Conservation (phyloP, 768 basidiomycete species). For the Sporobolomyces roseus region DNA sequence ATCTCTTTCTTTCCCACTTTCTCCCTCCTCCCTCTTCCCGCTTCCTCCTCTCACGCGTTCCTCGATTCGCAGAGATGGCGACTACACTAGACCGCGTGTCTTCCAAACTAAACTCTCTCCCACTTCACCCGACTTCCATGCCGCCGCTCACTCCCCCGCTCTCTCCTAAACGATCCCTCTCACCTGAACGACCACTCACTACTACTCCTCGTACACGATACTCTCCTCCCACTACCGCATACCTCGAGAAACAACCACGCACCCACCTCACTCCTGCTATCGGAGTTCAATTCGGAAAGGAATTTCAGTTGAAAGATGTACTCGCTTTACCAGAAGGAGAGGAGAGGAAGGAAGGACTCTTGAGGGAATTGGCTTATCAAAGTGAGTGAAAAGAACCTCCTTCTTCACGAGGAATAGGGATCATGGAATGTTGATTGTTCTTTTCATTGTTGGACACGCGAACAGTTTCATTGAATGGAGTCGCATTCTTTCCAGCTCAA, state of each 20-base stretch:
- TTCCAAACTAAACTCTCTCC: neutral
- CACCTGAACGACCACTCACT: neutral
- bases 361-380: constrained; percentile 35
- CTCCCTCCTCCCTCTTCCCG: neutral
- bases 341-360: constrained; percentile 10
- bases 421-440: neutral
- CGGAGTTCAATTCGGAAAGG: constrained; percentile 17
- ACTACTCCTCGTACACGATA: constrained; percentile 1
- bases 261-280: constrained; percentile 17
- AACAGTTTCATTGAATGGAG: constrained; percentile 48
- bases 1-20: neutral
- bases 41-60: neutral
- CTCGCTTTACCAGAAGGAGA: constrained; percentile 23
- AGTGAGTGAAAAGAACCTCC: constrained; percentile 5
- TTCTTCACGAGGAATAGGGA: neutral
- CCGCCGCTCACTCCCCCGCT: neutral
- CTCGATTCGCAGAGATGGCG: neutral
- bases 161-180: neutral
- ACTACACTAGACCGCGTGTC: neutral
- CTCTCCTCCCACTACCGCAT: neutral
- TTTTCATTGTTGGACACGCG: neutral
- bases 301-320: constrained; percentile 25
- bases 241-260: constrained; percentile 16
- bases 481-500: constrained; percentile 49
- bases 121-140: neutral